Conservation (phyloP, 164 flowering plant species). For the Taxillus chinensis region DNA sequence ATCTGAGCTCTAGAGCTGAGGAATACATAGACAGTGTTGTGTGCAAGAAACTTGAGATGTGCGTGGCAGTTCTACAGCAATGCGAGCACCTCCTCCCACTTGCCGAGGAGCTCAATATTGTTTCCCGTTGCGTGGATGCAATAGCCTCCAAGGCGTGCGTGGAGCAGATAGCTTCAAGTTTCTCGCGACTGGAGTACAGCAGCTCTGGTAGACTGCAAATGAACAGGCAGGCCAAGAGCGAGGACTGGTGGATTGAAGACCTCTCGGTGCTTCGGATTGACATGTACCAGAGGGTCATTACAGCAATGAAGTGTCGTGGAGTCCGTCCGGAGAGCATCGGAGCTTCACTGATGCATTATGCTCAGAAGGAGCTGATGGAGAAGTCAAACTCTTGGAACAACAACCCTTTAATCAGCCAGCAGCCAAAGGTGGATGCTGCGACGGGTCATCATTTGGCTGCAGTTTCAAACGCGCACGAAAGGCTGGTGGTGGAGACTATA, state of each 20-base stretch:
- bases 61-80: conserved; percentile 64
- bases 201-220: conserved; percentile 80
- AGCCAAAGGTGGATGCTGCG: conserved; percentile 30
- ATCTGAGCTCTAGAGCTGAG: conserved; percentile 67
- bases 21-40: conserved; percentile 61
- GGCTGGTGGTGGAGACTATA: conserved; percentile 65
- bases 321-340: conserved; percentile 85
- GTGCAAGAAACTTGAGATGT: conserved; percentile 68
- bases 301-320: conserved; percentile 81
- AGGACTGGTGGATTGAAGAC: conserved; percentile 83
- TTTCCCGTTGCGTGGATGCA: conserved; percentile 63
- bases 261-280: conserved; percentile 71
- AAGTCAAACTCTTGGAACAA: conserved; percentile 56
- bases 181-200: conserved; percentile 80
- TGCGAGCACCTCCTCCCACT: conserved; percentile 79
- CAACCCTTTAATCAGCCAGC: conserved; percentile 16
- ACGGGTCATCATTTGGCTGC: conserved; percentile 4
- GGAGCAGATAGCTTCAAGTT: conserved; percentile 89
- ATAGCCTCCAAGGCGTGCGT: conserved; percentile 86
- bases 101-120: conserved; percentile 76
- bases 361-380: conserved; percentile 59
- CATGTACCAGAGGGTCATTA: conserved; percentile 59
- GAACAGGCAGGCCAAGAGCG: conserved; percentile 59
- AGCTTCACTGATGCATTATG: conserved; percentile 72
- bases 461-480: conserved; percentile 33